Evolutionary conservation across 805 yeast species (phyloP), one percentile per base, ranked within the genome.

Genomic region (Saitoella complicata): DNA sequence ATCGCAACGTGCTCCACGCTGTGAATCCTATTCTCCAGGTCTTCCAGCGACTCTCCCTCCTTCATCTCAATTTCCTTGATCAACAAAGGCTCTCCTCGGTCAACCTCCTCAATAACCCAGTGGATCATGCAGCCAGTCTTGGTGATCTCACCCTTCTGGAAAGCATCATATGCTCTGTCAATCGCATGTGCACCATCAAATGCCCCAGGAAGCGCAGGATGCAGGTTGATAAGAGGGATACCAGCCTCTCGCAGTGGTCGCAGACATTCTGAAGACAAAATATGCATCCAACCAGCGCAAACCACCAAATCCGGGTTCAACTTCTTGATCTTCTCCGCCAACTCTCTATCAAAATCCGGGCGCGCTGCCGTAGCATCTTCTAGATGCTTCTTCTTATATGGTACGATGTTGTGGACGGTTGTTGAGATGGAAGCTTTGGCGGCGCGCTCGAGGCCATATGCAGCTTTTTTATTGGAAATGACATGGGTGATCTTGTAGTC

Each of bases 241-340:
- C 70, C 66, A 3, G 70, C 74, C 2, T 70, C 59, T 42, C 68
- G 73, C 33, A 87, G 61, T 3, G 87, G 86, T 37, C 66, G 63
- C 48, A 91, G 67, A 52, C 85, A 86, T 13, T 74, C 68, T 3
- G 84, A 77, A 1, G 95, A 81, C 48, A 91, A 68, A 47, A 91
- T 91, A 43, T 91, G 71, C 87, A 91, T 79, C 98, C 98, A 91
- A 1, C 98, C 98, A 4, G 98, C 98, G 64, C 98, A 91, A 5
- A 91, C 96, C 37, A 91, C 77, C 50, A 91, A 68, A 52, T 82
- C 83, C 4, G 97, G 97, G 51, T 70, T 70, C 35, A 59, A 49
- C 5, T 78, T 78, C 29, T 83, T 59, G 21, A 91, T 74, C 29
- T 79, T 56, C 41, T 72, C 65, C 7, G 94, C 88, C 39, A 91